These are phyloP conservation scores for Vachellia collinsii DNA, from an alignment of 306 rosid species.

Conservation along the genomic window DNA sequence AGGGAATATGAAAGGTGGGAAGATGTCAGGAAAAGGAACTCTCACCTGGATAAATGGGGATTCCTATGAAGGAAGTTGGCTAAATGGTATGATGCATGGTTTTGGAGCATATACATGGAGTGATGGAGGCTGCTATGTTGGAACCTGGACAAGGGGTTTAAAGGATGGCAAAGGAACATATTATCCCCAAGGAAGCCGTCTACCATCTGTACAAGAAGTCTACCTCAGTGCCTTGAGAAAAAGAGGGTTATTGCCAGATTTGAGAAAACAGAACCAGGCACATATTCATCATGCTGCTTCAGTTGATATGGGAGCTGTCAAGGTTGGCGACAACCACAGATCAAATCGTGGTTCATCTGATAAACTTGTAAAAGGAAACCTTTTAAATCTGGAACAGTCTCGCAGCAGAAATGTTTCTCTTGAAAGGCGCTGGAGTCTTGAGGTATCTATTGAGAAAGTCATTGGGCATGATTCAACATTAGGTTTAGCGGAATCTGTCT, in stretches of 20 bases:
- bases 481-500: conserved; percentile 50
- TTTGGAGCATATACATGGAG: conserved; percentile 91
- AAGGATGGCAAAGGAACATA: conserved; percentile 98
- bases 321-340: conserved; percentile 66
- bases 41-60: conserved; percentile 90
- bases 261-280: conserved; percentile 75
- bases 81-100: conserved; percentile 95
- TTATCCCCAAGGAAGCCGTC: conserved; percentile 83
- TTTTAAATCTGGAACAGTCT: conserved; percentile 82
- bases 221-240: conserved; percentile 91
- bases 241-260: conserved; percentile 90
- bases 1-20: conserved; percentile 96
- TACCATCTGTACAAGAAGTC: conserved; percentile 87
- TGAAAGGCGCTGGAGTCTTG: conserved; percentile 99
- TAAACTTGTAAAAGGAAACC: conserved; percentile 65
- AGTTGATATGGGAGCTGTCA: conserved; percentile 65
- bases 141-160: conserved; percentile 92
- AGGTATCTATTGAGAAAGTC: conserved; percentile 89
- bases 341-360: conserved; percentile 56
- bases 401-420: conserved; percentile 76
- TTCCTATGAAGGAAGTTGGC: conserved; percentile 95
- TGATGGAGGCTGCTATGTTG: conserved; percentile 95
- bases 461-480: conserved; percentile 64
- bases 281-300: conserved; percentile 84
- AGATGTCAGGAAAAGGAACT: conserved; percentile 97